These are phyloP conservation scores for Stemphylium beticola DNA, from an alignment of 2,329 filamentous ascomycete species.

Conservation along the genomic window DNA sequence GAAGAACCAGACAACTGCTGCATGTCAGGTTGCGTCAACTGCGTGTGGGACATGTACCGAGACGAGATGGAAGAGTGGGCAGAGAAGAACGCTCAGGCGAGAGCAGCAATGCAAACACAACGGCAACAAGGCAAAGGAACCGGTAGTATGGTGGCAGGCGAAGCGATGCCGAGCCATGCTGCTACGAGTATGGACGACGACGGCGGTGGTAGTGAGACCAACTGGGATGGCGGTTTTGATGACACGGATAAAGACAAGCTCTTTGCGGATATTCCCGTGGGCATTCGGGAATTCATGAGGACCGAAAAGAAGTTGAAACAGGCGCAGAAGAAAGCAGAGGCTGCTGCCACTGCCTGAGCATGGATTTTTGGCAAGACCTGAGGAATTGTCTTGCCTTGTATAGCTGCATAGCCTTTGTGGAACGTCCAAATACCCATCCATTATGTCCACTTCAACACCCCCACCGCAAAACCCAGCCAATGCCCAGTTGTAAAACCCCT, in stretches of 20 bases:
- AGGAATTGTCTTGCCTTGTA: not conserved
- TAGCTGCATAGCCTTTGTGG: slow-evolving; percentile 3
- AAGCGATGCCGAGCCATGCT: slow-evolving; percentile 55
- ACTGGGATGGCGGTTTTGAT: slow-evolving; percentile 58
- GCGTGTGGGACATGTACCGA: slow-evolving; percentile 90
- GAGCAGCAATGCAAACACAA: slow-evolving; percentile 55
- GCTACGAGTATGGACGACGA: slow-evolving; percentile 77
- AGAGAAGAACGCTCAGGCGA: slow-evolving; percentile 67
- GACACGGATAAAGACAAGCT: slow-evolving; percentile 64
- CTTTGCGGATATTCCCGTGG: slow-evolving; percentile 83
- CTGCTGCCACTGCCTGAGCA: slow-evolving; percentile 25
- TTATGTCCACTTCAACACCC: not conserved
- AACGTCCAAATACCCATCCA: slow-evolving; percentile 18
- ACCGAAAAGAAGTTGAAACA: slow-evolving; percentile 89
- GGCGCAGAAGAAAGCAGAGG: slow-evolving; percentile 68
- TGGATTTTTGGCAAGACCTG: not conserved
- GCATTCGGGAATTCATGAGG: slow-evolving; percentile 96
- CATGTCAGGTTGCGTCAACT: slow-evolving; percentile 98
- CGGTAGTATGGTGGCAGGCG: slow-evolving; percentile 44
- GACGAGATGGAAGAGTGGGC: slow-evolving; percentile 95
- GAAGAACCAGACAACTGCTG: slow-evolving; percentile 97
- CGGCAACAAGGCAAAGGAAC: slow-evolving; percentile 36
- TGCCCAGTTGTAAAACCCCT: slow-evolving; percentile 7
- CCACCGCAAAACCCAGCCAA: slow-evolving; percentile 3
- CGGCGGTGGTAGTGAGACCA: slow-evolving; percentile 74